Evolutionary conservation across 345 rosid genomes (phyloP).

Genomic region (Capsella bursapastoris): DNA sequence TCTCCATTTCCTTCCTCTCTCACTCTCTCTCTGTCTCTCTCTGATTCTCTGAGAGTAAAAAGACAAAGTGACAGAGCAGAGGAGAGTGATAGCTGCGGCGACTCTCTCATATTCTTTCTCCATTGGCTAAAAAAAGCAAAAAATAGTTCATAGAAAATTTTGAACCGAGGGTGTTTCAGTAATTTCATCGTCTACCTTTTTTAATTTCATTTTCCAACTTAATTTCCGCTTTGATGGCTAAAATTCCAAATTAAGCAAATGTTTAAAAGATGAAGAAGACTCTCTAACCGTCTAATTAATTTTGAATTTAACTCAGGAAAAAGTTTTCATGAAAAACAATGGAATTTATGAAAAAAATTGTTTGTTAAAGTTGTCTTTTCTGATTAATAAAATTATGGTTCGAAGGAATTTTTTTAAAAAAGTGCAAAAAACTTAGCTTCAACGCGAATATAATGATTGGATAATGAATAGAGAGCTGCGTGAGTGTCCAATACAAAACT

Average conservation of each 20-base stretch:
- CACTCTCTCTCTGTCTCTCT: conserved; percentile 16
- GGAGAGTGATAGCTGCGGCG: conserved; percentile 42
- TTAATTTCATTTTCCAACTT: neutral
- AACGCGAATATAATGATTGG: conserved; percentile 15
- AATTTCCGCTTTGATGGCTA: conserved; percentile 11
- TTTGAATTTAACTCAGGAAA: neutral
- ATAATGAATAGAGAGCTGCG: neutral
- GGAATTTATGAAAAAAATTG: neutral
- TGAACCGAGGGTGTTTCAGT: conserved; percentile 16
- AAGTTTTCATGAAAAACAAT: neutral
- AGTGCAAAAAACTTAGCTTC: conserved; percentile 4
- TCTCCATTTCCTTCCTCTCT: conserved; percentile 65
- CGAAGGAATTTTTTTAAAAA: neutral
- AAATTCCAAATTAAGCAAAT: conserved; percentile 24
- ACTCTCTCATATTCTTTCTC: conserved; percentile 17
- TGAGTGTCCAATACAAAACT: neutral
- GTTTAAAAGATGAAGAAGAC: neutral
- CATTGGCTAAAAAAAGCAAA: conserved; percentile 14
- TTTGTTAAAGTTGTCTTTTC: neutral
- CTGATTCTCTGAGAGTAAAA: conserved; percentile 12
- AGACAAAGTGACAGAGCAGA: conserved; percentile 33
- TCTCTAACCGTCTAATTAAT: conserved; percentile 12
- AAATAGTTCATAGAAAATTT: neutral
- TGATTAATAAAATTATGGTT: neutral
- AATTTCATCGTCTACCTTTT: neutral